phyloP scores from a whole-genome alignment of 805 yeast species.

The Yamadazyma kitorensis region DNA sequence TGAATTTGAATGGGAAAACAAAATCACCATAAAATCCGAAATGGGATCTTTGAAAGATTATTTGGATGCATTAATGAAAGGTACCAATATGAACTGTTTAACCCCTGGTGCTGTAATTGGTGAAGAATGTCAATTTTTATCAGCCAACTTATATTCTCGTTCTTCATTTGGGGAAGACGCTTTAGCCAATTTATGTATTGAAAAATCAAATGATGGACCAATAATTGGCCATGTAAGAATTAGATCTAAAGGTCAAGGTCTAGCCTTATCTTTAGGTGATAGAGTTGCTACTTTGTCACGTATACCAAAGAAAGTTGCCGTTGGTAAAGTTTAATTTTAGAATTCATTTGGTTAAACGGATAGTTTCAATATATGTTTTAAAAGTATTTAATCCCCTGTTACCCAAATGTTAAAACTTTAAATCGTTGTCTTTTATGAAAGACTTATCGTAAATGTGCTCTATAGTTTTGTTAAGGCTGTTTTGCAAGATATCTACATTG shows the following conservation, averaged over 20 bases:
- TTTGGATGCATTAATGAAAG: slow-evolving; percentile 68
- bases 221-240: slow-evolving; percentile 93
- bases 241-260: slow-evolving; percentile 96
- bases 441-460: slow-evolving; percentile 7
- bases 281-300: slow-evolving; percentile 83
- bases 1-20: slow-evolving; percentile 99
- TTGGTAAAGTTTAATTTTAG: slow-evolving; percentile 12
- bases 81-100: slow-evolving; percentile 91
- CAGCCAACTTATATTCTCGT: slow-evolving; percentile 90
- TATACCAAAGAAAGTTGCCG: slow-evolving; percentile 23
- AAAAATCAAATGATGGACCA: slow-evolving; percentile 68
- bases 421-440: slow-evolving; percentile 1
- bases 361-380: no score
- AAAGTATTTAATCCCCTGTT: no score
- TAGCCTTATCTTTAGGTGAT: slow-evolving; percentile 93
- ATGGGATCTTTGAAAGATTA: slow-evolving; percentile 69
- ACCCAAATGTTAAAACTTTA: slow-evolving; percentile 1
- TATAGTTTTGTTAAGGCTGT: slow-evolving; percentile 2
- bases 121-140: slow-evolving; percentile 84
- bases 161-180: slow-evolving; percentile 98
- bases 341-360: background rate
- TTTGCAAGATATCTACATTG: slow-evolving; percentile 8
- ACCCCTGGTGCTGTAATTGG: slow-evolving; percentile 92
- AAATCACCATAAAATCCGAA: slow-evolving; percentile 79
- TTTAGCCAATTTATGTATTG: slow-evolving; percentile 91